Evolutionary conservation across 163 green algal species (phyloP).

Genomic region (Scenedesmus sp.): DNA sequence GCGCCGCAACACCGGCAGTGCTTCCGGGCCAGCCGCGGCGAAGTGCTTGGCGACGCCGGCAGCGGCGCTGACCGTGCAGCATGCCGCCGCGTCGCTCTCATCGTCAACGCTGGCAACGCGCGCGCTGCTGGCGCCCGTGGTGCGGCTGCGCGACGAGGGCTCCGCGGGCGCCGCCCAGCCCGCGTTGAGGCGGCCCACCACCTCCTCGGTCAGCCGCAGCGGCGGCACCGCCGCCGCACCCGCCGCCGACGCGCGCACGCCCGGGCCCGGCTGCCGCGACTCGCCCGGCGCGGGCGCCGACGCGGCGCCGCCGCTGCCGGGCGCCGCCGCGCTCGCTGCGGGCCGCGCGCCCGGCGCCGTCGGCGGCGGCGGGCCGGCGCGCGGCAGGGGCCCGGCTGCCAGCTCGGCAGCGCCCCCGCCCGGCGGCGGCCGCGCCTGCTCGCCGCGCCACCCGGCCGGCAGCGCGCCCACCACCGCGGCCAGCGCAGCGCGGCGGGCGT

Average conservation of each 20-base stretch:
- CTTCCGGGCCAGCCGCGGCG: too few relatives aligned
- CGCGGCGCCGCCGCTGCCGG: not conserved
- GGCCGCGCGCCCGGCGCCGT: not conserved
- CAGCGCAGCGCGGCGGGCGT: not conserved
- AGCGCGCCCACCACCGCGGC: not conserved
- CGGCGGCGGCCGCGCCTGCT: not conserved
- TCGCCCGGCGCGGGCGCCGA: not conserved
- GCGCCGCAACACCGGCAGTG: too few relatives aligned
- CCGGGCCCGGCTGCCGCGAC: not conserved
- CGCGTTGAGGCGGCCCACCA: conserved; percentile 3
- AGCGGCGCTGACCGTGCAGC: too few relatives aligned
- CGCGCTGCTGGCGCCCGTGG: too few relatives aligned
- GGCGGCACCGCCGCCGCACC: not conserved
- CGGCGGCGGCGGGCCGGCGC: too few relatives aligned
- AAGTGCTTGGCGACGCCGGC: too few relatives aligned
- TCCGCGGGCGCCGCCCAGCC: conserved; percentile 23
- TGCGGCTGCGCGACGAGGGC: too few relatives aligned
- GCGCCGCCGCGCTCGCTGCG: not conserved
- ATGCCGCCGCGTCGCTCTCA: too few relatives aligned
- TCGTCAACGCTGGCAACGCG: too few relatives aligned
- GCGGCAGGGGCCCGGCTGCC: too few relatives aligned
- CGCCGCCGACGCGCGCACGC: not conserved
- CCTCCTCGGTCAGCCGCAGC: conserved; percentile 17
- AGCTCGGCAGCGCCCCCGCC: not conserved
- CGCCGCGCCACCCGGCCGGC: not conserved